These are phyloP conservation scores for Trichoderma koningii DNA, from an alignment of 2,329 filamentous ascomycete genomes.

Conservation along the genomic window DNA sequence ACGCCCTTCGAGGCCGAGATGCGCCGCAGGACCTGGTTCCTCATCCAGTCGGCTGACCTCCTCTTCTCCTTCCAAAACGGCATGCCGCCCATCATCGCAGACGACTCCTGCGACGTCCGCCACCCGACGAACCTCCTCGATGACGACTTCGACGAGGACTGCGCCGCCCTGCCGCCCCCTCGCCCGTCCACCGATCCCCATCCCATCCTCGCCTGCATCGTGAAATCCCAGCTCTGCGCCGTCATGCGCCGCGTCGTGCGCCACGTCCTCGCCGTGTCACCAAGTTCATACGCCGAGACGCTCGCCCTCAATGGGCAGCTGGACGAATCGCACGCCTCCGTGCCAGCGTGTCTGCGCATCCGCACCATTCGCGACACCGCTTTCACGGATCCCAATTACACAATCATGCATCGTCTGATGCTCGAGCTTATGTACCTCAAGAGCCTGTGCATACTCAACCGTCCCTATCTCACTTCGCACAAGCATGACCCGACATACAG, in stretches of 20 bases:
- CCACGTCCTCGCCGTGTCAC: slow-evolving; percentile 43
- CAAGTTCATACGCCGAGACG: slow-evolving; percentile 41
- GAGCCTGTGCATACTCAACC: slow-evolving; percentile 53
- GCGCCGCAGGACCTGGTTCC: slow-evolving; percentile 52
- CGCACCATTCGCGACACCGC: slow-evolving; percentile 47
- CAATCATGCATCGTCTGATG: slow-evolving; percentile 53
- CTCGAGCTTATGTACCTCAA: slow-evolving; percentile 53
- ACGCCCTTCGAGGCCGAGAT: slow-evolving; percentile 55
- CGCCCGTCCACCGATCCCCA: slow-evolving; percentile 48
- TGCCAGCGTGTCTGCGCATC: slow-evolving; percentile 46
- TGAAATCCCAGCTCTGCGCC: slow-evolving; percentile 48
- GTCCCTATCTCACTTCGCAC: slow-evolving; percentile 48
- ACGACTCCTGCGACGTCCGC: slow-evolving; percentile 50
- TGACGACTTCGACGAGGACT: slow-evolving; percentile 54
- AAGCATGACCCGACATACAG: slow-evolving; percentile 44
- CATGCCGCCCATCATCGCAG: slow-evolving; percentile 52
- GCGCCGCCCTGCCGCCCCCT: slow-evolving; percentile 45
- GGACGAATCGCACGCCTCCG: slow-evolving; percentile 39
- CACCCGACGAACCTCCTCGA: slow-evolving; percentile 52
- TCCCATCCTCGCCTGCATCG: slow-evolving; percentile 46
- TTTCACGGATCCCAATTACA: slow-evolving; percentile 47
- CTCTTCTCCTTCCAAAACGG: slow-evolving; percentile 56
- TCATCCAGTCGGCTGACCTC: slow-evolving; percentile 51
- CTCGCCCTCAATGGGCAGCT: slow-evolving; percentile 46
- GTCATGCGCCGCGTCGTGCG: slow-evolving; percentile 49